Base-by-base conservation (phyloP, 257 asterid genomes). In the Orobanche coerulescens region DNA sequence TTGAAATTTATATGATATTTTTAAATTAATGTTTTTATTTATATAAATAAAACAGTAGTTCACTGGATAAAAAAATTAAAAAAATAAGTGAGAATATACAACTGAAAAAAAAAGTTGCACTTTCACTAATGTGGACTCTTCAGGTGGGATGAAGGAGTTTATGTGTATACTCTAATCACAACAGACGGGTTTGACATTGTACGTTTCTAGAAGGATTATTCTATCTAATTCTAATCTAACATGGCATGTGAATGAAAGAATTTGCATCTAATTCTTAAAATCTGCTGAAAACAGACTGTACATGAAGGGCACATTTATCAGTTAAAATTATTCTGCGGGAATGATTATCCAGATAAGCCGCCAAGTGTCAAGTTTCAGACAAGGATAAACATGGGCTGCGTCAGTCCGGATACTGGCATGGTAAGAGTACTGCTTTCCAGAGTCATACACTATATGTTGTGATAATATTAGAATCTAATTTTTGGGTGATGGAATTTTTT, bases 271-370 rank as follows among this genome's bases (percentile, higher is more conserved):
- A 58, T 25, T 12, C n/a, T n/a, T 57, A 47, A 58, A 58, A 52
- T 6, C 40, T 71, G 49, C 53, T 67, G 44, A 15, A 52, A 15
- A 52, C 84, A 88, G 96, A 78, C 84, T 71, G 94, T 83, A 62
- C 88, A 88, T 6, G 94, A 85, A 71, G 94, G 96, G 46, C 90
- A 86, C 51, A 88, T 88, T 67, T 85, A 88, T 74, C 94, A 85
- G 59, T 64, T 88, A 71, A 83, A 88, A 66, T 64, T 88, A 65
- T 83, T 85, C 71, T 88, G 96, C 34, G 96, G 91, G 49, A 75
- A 79, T 71, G 94, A 88, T 5, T 88, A 85, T 76, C 94, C 94
- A 2, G 94, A 88, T 42, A 73, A 67, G 68, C 90, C 86, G 0
- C 96, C 96, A 16, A 76, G 73, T 49, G 94, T 85, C 49, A 81